Percentiles rank a stretch among this genome's conserved stretches.
These are phyloP conservation scores for Mortierella polycephala DNA, from an alignment of 371 early-diverging fungal genomes.

Conservation along the genomic window DNA sequence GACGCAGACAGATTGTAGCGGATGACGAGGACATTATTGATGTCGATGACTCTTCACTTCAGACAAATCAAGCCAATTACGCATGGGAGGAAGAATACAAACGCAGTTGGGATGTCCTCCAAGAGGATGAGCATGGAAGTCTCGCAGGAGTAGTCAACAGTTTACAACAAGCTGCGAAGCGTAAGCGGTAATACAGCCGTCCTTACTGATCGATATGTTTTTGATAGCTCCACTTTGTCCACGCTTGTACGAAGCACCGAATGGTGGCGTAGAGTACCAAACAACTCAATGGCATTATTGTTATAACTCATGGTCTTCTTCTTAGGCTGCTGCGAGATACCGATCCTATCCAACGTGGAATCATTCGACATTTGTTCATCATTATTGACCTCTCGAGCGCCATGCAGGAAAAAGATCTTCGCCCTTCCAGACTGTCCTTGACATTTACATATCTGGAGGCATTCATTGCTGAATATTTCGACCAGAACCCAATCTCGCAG, in stretches of 20 bases:
- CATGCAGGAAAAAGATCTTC: conserved; percentile 88
- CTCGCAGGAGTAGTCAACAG: conserved; percentile 80
- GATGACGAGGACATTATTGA: conserved; percentile 54
- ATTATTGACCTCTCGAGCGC: conserved; percentile 86
- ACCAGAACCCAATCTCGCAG: conserved; percentile 95
- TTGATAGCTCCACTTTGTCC: neutral
- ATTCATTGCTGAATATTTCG: conserved; percentile 90
- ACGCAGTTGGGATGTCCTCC: conserved; percentile 93
- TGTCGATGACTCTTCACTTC: conserved; percentile 51
- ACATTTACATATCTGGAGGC: conserved; percentile 73
- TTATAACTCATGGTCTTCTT: neutral
- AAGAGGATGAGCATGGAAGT: conserved; percentile 92
- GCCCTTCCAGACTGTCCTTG: conserved; percentile 83
- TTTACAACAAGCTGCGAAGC: conserved; percentile 80
- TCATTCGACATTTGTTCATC: conserved; percentile 89
- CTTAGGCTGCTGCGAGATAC: conserved; percentile 77
- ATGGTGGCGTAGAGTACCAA: conserved; percentile 24
- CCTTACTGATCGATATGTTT: neutral
- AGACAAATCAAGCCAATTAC: conserved; percentile 62
- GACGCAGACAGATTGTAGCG: conserved; percentile 41
- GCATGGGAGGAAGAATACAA: conserved; percentile 97
- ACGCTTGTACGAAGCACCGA: neutral
- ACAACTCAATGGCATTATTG: neutral
- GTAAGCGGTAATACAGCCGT: conserved; percentile 64
- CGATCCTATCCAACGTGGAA: conserved; percentile 89